Evolutionary conservation across 805 yeast genomes (phyloP).

Genomic region (Wickerhamomyces kurtzmanii): DNA sequence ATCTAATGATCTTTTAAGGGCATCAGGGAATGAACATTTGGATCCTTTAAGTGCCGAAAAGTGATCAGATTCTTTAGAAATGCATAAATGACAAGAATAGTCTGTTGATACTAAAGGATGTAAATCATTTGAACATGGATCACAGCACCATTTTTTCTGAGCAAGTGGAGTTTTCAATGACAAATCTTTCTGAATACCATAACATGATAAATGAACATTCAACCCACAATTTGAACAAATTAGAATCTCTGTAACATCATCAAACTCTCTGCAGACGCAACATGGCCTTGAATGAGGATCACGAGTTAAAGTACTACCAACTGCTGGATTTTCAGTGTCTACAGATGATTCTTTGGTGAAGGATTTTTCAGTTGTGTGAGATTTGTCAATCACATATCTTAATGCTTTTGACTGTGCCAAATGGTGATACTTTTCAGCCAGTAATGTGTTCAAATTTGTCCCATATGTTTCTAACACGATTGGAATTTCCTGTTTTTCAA

Average conservation of each 20-base stretch:
- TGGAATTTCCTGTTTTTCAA: too few relatives aligned
- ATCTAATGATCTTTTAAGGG: constrained; percentile 53
- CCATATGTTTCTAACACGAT: too few relatives aligned
- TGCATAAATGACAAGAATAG: constrained; percentile 62
- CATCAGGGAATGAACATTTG: constrained; percentile 41
- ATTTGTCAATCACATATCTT: too few relatives aligned
- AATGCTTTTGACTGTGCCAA: too few relatives aligned
- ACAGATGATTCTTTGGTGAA: too few relatives aligned
- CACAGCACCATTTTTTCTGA: constrained; percentile 65
- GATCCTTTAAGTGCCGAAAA: constrained; percentile 34
- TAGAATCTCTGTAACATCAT: constrained; percentile 28
- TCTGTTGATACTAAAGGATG: constrained; percentile 48
- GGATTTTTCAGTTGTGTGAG: too few relatives aligned
- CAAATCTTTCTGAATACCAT: constrained; percentile 32
- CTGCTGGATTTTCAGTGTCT: too few relatives aligned
- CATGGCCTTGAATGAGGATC: too few relatives aligned
- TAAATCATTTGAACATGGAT: constrained; percentile 62
- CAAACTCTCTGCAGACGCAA: constrained; percentile 43
- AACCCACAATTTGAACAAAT: constrained; percentile 61
- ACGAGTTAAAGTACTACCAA: too few relatives aligned
- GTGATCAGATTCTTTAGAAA: constrained; percentile 37
- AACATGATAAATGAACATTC: constrained; percentile 61
- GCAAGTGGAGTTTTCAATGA: constrained; percentile 7
- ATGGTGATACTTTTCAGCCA: too few relatives aligned
- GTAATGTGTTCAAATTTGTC: too few relatives aligned